Percentiles rank a stretch among this genome's conserved stretches.
These are phyloP conservation scores for Coemansia sp. DNA, from an alignment of 192 early-diverging fungal species.

Conservation along the genomic window DNA sequence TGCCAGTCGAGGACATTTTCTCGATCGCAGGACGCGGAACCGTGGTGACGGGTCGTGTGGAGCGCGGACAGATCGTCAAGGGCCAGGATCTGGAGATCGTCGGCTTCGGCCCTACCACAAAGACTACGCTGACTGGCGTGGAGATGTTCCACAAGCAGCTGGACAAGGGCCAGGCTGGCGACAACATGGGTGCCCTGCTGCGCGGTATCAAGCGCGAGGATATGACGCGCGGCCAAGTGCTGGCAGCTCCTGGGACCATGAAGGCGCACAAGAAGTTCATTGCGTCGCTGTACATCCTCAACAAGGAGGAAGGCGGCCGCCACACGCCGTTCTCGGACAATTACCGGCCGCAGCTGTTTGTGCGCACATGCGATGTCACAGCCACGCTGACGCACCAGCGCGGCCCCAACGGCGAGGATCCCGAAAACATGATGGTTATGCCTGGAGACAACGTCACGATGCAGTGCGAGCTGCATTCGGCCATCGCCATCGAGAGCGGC, in stretches of 20 bases:
- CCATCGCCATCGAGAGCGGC: conserved; percentile 89
- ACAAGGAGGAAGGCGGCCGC: conserved; percentile 97
- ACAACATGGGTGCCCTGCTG: conserved; percentile 96
- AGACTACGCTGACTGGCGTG: conserved; percentile 95
- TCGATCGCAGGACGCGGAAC: conserved; percentile 98
- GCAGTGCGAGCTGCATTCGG: conserved; percentile 75
- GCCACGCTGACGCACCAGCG: conserved; percentile 73
- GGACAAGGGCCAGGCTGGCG: conserved; percentile 93
- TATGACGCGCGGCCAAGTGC: conserved; percentile 91
- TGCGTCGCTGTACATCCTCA: conserved; percentile 90
- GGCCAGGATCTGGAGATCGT: conserved; percentile 96
- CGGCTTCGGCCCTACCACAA: conserved; percentile 83
- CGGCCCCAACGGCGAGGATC: conserved; percentile 71
- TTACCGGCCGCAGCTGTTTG: conserved; percentile 95
- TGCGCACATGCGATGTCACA: conserved; percentile 95
- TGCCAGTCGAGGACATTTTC: conserved; percentile 98
- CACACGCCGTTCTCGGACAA: conserved; percentile 97
- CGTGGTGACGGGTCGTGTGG: conserved; percentile 92
- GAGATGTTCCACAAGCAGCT: conserved; percentile 99
- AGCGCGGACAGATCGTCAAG: conserved; percentile 90
- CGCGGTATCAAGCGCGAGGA: conserved; percentile 98
- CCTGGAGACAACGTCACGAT: conserved; percentile 95
- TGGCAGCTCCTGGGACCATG: conserved; percentile 89
- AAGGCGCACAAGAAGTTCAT: conserved; percentile 94
- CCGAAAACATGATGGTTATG: conserved; percentile 96